Evolutionary conservation across 306 rosid species (phyloP).

Genomic region (Luffa aegyptiaca): DNA sequence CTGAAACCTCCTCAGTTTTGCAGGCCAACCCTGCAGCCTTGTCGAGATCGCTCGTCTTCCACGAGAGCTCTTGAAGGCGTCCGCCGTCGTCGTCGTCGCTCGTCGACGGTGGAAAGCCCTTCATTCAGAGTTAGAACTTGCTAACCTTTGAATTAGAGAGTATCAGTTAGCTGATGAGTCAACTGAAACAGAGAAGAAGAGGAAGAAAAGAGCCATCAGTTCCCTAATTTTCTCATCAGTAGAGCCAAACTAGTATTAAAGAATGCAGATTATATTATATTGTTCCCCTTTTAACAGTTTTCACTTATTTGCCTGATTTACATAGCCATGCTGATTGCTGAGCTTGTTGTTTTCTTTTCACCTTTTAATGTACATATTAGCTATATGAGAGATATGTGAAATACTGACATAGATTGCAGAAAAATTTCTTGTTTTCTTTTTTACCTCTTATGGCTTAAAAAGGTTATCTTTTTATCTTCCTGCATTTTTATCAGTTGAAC

Average conservation of each 20-base stretch:
- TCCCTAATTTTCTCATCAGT: neutral
- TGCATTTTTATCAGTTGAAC: neutral
- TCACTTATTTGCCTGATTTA: neutral
- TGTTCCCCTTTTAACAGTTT: neutral
- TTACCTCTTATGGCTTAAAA: neutral
- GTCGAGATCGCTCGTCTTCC: constrained; percentile 71
- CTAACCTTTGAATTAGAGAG: neutral
- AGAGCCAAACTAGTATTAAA: constrained; percentile 1
- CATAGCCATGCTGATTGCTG: neutral
- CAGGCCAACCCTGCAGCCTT: constrained; percentile 92
- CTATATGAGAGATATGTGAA: neutral
- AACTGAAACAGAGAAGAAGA: neutral
- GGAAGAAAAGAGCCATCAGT: neutral
- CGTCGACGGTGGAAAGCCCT: neutral
- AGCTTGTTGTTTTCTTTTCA: neutral
- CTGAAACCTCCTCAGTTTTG: constrained; percentile 43
- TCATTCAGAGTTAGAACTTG: neutral
- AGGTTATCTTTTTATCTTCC: neutral
- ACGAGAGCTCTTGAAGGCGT: constrained; percentile 34
- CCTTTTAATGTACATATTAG: neutral
- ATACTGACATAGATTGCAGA: constrained; percentile 9
- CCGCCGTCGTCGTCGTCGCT: no score
- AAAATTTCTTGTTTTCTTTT: neutral
- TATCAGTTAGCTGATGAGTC: neutral
- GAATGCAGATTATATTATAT: neutral